Base-by-base conservation (phyloP, 129 eudicot species). In the Tagetes erecta region DNA sequence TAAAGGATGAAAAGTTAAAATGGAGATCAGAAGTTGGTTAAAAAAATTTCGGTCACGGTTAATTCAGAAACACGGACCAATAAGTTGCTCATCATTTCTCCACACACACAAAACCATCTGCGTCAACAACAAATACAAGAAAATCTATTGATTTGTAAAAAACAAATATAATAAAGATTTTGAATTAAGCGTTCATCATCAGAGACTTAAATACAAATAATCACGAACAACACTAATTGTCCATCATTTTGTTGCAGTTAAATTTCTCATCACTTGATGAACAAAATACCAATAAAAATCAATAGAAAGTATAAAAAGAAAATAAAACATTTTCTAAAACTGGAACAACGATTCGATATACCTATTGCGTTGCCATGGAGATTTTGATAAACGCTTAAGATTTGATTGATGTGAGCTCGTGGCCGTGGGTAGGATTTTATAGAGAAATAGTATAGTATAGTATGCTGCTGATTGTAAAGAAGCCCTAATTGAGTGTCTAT, bases 1-100 rank as follows among this genome's bases (percentile, higher is more conserved):
- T 0, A 33, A 4, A 12, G 12, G 27, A 33, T 0, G 12, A 5
- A 27, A 56, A 8, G 0, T 2, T 5, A 13, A 11, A 46, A 37
- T 8, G 8, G 62, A 75, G 77, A 80, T 80, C 80, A 80, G 78
- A 75, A 45, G 35, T 69, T 76, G 82, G 79, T 81, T 77, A 77
- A 55, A 35, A 20, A n/a, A 50, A 65, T 73, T 77, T 78, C 76
- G 64, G 82, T 78, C 86, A 82, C 80, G 77, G 74, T 78, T 44
- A 78, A 78, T 50, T 83, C 81, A 74, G 86, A 78, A 78, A 78
- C 83, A 83, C 75, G 83, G 86, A 83, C 81, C 86, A 83, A 74
- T 68, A 0, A 8, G 1, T 50, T 78, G 9, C n/a, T 78, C 86
- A 40, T 77, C 86, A 77, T 72, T 12, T 74, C 83, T 46, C 80